Percentiles rank a stretch among this genome's conserved stretches.
Evolutionary conservation across 2,329 filamentous ascomycete species (phyloP).

Genomic region (Neofusicoccum ribis): DNA sequence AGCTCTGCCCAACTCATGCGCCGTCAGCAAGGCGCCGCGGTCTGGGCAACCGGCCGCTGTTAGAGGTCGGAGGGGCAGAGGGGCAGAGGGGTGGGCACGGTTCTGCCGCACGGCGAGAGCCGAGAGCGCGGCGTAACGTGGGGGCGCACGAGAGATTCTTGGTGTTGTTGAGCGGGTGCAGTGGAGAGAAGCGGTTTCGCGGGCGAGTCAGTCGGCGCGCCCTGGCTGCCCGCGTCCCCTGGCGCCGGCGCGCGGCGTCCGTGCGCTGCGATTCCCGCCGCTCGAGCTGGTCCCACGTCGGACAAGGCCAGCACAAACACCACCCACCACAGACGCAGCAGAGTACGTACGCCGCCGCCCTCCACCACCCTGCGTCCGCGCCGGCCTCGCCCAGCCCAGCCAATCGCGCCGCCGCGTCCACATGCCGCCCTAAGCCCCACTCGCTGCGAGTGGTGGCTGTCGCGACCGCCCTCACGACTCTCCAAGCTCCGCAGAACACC

Average conservation of each 20-base stretch:
- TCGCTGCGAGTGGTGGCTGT: conserved; percentile 3
- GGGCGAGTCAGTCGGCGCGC: neutral
- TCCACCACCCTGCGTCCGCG: neutral
- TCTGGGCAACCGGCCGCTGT: neutral
- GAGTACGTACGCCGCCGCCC: neutral
- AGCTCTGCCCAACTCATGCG: conserved; percentile 12
- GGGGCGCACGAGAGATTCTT: neutral
- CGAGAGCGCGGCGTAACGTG: too few relatives aligned
- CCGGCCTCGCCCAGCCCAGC: neutral
- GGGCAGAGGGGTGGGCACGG: neutral
- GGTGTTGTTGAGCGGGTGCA: neutral
- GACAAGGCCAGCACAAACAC: conserved; percentile 7
- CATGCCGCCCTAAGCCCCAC: conserved; percentile 17
- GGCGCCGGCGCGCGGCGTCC: neutral
- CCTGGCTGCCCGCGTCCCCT: neutral
- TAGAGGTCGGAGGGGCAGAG: neutral
- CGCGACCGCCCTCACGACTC: neutral
- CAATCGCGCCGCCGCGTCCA: neutral
- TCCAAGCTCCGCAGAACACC: neutral
- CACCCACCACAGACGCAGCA: neutral
- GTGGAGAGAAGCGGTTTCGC: neutral
- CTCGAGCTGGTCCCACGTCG: conserved; percentile 7
- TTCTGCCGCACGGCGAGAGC: neutral
- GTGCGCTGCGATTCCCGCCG: neutral
- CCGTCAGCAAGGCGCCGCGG: conserved; percentile 6